Conservation (phyloP, 2,329 filamentous ascomycete genomes). For the Ophidiomyces ophidiicola region DNA sequence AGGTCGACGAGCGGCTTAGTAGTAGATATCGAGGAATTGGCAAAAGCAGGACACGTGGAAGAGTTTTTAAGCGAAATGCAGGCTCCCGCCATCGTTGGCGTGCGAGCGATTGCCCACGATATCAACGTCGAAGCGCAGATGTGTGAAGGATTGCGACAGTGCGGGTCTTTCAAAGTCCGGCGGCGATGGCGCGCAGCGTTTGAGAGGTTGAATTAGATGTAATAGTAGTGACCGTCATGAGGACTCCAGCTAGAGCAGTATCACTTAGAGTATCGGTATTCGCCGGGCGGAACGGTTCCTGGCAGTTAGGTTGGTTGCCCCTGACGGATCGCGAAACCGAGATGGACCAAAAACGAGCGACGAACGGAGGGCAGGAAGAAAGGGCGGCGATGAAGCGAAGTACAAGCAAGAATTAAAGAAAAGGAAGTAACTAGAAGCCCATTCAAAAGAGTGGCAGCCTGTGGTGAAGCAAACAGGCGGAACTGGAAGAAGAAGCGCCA, state of each 20-base stretch:
- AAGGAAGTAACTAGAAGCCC: conserved; percentile 10
- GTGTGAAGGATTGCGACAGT: too few relatives aligned
- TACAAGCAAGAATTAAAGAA: conserved; percentile 15
- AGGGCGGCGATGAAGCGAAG: conserved; percentile 8
- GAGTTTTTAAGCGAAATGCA: conserved; percentile 61
- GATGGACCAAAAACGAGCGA: conserved; percentile 10
- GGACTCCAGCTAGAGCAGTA: too few relatives aligned
- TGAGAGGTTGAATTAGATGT: too few relatives aligned
- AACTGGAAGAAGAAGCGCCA: neutral
- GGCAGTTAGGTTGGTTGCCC: conserved; percentile 4
- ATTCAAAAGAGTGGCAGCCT: neutral
- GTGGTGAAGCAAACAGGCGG: neutral
- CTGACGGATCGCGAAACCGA: conserved; percentile 6
- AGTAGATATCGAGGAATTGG: conserved; percentile 58
- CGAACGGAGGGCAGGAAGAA: conserved; percentile 6
- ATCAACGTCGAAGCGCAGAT: neutral
- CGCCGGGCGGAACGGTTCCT: neutral
- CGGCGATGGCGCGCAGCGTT: too few relatives aligned
- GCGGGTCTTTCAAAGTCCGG: too few relatives aligned
- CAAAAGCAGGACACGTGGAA: conserved; percentile 59
- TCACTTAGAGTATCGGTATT: conserved; percentile 1
- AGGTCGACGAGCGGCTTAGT: conserved; percentile 44
- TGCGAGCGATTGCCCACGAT: neutral
- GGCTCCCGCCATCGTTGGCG: conserved; percentile 26
- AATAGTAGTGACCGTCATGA: too few relatives aligned